These are phyloP conservation scores for Medakamo hakoo DNA, from an alignment of 139 green algal genomes.

Conservation along the genomic window DNA sequence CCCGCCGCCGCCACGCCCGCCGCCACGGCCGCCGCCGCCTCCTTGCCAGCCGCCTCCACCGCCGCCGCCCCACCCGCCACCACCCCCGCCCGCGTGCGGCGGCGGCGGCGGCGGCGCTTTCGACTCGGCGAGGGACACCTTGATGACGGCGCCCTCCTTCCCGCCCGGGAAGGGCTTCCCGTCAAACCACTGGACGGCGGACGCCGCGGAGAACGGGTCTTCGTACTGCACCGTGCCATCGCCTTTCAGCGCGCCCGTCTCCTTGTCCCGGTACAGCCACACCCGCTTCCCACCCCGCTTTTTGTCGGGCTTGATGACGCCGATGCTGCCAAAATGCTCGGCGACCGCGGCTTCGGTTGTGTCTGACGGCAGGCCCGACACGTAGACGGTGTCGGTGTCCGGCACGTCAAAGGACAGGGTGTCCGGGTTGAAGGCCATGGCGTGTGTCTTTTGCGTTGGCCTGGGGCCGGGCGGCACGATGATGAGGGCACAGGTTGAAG, in stretches of 20 bases:
- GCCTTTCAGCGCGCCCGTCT: conserved; percentile 58
- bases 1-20: conserved; percentile 4
- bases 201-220: conserved; percentile 59
- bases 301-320: conserved; percentile 36
- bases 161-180: conserved; percentile 61
- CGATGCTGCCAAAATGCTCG: conserved; percentile 64
- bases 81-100: conserved; percentile 10
- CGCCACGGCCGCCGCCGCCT: conserved; percentile 7
- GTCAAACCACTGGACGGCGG: conserved; percentile 69
- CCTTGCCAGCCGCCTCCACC: background rate
- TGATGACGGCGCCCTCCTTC: conserved; percentile 2
- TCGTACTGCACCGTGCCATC: conserved; percentile 65
- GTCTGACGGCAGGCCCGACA: conserved; percentile 36
- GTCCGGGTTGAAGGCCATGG: conserved; percentile 39
- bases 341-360: conserved; percentile 47
- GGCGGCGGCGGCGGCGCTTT: conserved; percentile 8
- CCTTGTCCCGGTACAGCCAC: conserved; percentile 49
- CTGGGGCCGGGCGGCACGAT: too few species aligned
- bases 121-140: conserved; percentile 16
- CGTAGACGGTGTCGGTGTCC: conserved; percentile 46
- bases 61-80: conserved; percentile 11
- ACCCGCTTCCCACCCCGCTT: conserved; percentile 39
- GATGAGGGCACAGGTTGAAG: too few species aligned
- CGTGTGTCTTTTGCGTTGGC: conserved; percentile 1
- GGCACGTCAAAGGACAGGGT: conserved; percentile 43